phyloP scores from a whole-genome alignment of 768 basidiomycete genomes.

The Boletus pseudopeckii region DNA sequence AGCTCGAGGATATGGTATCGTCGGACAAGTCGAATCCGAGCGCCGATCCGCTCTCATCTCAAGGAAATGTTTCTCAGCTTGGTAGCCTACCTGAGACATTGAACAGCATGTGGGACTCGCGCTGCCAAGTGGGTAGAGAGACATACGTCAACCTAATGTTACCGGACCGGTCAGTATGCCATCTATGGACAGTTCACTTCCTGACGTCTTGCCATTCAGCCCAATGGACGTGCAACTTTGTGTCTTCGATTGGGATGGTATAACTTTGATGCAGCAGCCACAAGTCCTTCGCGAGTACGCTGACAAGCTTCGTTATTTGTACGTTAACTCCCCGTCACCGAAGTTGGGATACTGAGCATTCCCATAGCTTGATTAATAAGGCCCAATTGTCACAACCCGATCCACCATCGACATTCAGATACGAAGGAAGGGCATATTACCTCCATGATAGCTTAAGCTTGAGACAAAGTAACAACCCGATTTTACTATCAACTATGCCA shows the following conservation, averaged over 20 bases:
- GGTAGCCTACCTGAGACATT: neutral
- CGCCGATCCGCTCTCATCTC: neutral
- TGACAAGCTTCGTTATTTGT: slow-evolving; percentile 42
- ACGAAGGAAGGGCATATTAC: slow-evolving; percentile 40
- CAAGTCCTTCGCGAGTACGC: slow-evolving; percentile 40
- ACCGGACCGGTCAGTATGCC: slow-evolving; percentile 48
- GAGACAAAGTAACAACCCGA: slow-evolving; percentile 39
- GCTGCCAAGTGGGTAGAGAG: slow-evolving; percentile 38
- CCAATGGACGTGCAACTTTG: slow-evolving; percentile 58
- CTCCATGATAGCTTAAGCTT: slow-evolving; percentile 47
- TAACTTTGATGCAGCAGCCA: slow-evolving; percentile 38
- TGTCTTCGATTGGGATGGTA: slow-evolving; percentile 31
- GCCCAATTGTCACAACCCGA: slow-evolving; percentile 38
- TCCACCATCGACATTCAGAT: slow-evolving; percentile 42
- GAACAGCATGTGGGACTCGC: slow-evolving; percentile 4
- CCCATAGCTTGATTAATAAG: slow-evolving; percentile 33
- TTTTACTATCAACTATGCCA: slow-evolving; percentile 5
- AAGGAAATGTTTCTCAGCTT: neutral
- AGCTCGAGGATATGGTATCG: neutral
- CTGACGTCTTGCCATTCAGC: slow-evolving; percentile 30
- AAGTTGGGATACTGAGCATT: slow-evolving; percentile 4
- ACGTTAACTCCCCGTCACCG: slow-evolving; percentile 17
- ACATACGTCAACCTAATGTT: slow-evolving; percentile 47
- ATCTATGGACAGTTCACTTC: neutral
- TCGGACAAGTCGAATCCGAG: neutral